phyloP scores from a whole-genome alignment of 106 monocot species.

The Allium cepa region DNA sequence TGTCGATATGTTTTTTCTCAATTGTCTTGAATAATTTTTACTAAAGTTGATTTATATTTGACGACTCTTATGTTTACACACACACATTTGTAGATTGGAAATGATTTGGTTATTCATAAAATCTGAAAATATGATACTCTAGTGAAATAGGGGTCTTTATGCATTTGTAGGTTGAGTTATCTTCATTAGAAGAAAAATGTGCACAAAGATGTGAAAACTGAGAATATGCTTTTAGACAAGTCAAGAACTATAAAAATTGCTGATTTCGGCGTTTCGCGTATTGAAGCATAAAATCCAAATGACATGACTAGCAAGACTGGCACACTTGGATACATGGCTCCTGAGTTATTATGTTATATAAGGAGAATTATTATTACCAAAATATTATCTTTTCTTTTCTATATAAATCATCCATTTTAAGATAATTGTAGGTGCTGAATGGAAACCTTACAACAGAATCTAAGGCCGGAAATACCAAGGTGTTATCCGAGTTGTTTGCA shows the following conservation, averaged over 20 bases:
- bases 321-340: conserved; percentile 59
- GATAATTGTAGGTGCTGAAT: conserved; percentile 58
- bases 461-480: conserved; percentile 27
- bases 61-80: no score
- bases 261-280: conserved; percentile 46
- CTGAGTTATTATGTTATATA: conserved; percentile 17
- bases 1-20: no score
- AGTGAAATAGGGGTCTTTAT: no score
- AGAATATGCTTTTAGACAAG: conserved; percentile 59
- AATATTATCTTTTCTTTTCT: conserved; percentile 8
- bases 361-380: background rate
- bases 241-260: conserved; percentile 40
- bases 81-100: no score
- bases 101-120: no score
- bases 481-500: conserved; percentile 25
- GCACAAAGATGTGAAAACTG: conserved; percentile 57
- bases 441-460: conserved; percentile 70
- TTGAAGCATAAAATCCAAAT: conserved; percentile 48
- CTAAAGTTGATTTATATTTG: no score
- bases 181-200: conserved; percentile 54
- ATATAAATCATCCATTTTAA: background rate
- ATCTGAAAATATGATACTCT: no score
- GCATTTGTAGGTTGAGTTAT: conserved; percentile 28
- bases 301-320: conserved; percentile 58
- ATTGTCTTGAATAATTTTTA: no score